A percentile compares a stretch with the other conserved stretches of the same genome.
phyloP scores from a whole-genome alignment of 202 grass and related monocot species.

The Schoenoplectus triqueter region DNA sequence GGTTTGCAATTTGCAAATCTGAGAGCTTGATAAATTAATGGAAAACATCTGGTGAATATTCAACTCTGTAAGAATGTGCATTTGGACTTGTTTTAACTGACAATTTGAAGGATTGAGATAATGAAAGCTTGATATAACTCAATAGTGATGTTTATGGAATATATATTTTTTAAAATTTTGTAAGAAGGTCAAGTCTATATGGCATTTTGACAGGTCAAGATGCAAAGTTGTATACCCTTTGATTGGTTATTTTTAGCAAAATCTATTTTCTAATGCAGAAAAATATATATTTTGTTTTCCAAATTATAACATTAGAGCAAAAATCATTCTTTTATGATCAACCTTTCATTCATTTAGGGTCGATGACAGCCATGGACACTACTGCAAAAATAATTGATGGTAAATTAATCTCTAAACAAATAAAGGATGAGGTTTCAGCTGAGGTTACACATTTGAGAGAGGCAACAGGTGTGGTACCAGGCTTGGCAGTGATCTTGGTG shows the following conservation, averaged over 20 bases:
- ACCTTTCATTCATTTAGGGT: conserved; percentile 40
- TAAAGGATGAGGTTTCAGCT: conserved; percentile 64
- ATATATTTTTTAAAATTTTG: background rate
- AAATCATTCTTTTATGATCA: background rate
- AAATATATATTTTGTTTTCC: background rate
- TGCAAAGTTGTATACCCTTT: conserved; percentile 14
- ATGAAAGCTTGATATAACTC: background rate
- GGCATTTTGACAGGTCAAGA: background rate
- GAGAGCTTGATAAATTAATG: background rate
- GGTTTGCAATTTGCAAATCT: background rate
- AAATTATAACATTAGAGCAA: background rate
- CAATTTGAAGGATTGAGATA: background rate
- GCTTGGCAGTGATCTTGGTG: conserved; percentile 81
- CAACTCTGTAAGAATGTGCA: background rate
- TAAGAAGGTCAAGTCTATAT: background rate
- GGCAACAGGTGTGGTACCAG: conserved; percentile 62
- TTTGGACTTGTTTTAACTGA: background rate
- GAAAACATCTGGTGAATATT: background rate
- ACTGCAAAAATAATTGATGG: conserved; percentile 74
- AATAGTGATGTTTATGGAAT: background rate
- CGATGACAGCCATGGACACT: conserved; percentile 40
- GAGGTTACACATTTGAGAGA: conserved; percentile 77
- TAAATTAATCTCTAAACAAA: conserved; percentile 74
- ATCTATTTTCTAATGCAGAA: background rate
- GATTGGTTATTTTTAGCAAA: conserved; percentile 20